phyloP scores from a whole-genome alignment of 306 rosid genomes.

The Gastrolobium bilobum region DNA sequence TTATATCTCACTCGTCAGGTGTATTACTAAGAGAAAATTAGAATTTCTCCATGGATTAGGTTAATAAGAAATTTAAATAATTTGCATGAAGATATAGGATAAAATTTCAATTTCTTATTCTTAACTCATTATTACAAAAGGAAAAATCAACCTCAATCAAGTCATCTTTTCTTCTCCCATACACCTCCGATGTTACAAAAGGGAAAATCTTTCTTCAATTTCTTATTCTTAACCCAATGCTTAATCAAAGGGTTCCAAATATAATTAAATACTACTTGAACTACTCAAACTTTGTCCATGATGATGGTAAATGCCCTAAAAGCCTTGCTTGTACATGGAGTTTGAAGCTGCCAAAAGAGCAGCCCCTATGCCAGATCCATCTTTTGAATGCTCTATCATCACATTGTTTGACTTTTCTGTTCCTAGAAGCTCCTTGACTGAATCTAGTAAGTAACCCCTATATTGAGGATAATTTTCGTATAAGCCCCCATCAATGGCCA shows the following conservation, averaged over 20 bases:
- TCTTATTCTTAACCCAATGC: conserved; percentile 36
- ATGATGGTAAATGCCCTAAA: conserved; percentile 32
- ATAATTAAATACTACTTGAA: conserved; percentile 31
- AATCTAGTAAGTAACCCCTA: conserved; percentile 67
- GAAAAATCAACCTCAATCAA: not conserved
- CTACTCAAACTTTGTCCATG: not conserved
- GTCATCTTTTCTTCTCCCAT: conserved; percentile 7
- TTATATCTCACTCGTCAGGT: too few relatives aligned
- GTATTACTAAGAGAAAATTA: too few relatives aligned
- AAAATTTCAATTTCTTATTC: too few relatives aligned
- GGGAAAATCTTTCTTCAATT: not conserved
- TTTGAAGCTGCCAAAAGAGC: conserved; percentile 96
- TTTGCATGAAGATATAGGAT: not conserved
- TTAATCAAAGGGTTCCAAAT: conserved; percentile 13
- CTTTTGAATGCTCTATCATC: conserved; percentile 77
- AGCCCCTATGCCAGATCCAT: conserved; percentile 96
- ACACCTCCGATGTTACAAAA: conserved; percentile 1
- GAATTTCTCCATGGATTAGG: too few relatives aligned
- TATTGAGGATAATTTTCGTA: conserved; percentile 89
- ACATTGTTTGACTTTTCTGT: conserved; percentile 67
- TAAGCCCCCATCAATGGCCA: conserved; percentile 94
- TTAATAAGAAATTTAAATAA: not conserved
- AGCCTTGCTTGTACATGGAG: conserved; percentile 66
- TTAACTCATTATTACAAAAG: too few relatives aligned
- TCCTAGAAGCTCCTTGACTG: conserved; percentile 76